Conservation (phyloP, 1,284 basidiomycete genomes). For the Cryptococcus maquisensis region DNA sequence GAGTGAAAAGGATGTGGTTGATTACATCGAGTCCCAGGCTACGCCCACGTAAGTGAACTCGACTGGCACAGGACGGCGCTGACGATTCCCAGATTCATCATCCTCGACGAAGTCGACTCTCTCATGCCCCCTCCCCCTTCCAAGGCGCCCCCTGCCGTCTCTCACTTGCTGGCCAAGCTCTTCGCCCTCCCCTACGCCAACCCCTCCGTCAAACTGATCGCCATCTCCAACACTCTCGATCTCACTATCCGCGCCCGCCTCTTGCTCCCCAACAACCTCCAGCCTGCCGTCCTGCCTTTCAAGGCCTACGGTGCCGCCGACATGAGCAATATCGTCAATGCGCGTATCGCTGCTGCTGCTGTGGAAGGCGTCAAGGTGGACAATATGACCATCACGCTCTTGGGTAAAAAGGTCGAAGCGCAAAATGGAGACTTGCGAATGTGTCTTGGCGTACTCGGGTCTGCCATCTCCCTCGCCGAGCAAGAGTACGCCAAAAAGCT, state of each 20-base stretch:
- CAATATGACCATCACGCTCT: slow-evolving; percentile 40
- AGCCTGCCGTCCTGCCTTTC: slow-evolving; percentile 41
- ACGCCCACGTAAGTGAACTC: slow-evolving; percentile 17
- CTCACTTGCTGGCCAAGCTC: slow-evolving; percentile 40
- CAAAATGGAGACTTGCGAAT: slow-evolving; percentile 48
- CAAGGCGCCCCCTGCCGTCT: slow-evolving; percentile 25
- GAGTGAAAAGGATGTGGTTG: slow-evolving; percentile 25
- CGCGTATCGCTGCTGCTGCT: slow-evolving; percentile 26
- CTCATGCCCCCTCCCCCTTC: slow-evolving; percentile 38
- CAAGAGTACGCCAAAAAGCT: slow-evolving; percentile 41
- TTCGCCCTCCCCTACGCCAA: slow-evolving; percentile 37
- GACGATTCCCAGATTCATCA: slow-evolving; percentile 25
- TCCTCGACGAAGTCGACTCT: slow-evolving; percentile 48
- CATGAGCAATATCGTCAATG: slow-evolving; percentile 39
- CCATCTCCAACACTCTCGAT: slow-evolving; percentile 49
- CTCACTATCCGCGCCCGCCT: slow-evolving; percentile 43
- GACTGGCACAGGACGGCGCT: background rate
- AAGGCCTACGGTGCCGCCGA: slow-evolving; percentile 39
- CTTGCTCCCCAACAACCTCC: slow-evolving; percentile 29
- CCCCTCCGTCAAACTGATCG: slow-evolving; percentile 35
- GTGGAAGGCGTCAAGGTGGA: slow-evolving; percentile 34
- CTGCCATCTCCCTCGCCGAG: slow-evolving; percentile 41
- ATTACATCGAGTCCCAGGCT: slow-evolving; percentile 10
- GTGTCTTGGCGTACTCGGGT: slow-evolving; percentile 42
- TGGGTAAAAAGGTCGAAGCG: slow-evolving; percentile 46